A percentile compares a stretch with the other conserved stretches of the same genome.
These are phyloP conservation scores for Arthrobotrys conoides DNA, from an alignment of 2,329 filamentous ascomycete species.

Conservation along the genomic window DNA sequence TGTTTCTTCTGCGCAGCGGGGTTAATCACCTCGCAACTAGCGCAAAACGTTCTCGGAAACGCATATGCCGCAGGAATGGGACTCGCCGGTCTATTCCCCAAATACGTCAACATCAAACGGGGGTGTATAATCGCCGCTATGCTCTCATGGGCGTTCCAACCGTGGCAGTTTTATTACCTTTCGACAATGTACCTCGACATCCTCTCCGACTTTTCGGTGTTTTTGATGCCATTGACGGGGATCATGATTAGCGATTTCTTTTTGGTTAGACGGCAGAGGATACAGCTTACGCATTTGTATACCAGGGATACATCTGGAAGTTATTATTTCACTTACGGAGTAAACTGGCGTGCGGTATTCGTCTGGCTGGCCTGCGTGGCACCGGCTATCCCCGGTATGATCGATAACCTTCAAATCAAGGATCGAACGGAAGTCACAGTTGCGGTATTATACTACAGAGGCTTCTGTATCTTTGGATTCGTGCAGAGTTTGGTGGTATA, in stretches of 20 bases:
- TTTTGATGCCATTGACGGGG: conserved; percentile 56
- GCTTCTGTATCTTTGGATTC: conserved; percentile 58
- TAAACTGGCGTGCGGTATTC: conserved; percentile 56
- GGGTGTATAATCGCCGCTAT: conserved; percentile 71
- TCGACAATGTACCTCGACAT: conserved; percentile 65
- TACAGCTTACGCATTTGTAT: conserved; percentile 58
- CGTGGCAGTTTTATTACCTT: conserved; percentile 71
- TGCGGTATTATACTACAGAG: conserved; percentile 49
- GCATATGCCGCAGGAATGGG: conserved; percentile 72
- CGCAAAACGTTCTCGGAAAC: conserved; percentile 70
- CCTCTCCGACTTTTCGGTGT: conserved; percentile 58
- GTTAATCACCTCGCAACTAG: conserved; percentile 69
- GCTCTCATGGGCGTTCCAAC: conserved; percentile 69
- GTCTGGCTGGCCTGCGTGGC: conserved; percentile 56
- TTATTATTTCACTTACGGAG: conserved; percentile 52
- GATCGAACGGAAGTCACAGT: conserved; percentile 53
- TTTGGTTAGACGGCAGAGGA: conserved; percentile 37
- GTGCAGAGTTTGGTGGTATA: conserved; percentile 53
- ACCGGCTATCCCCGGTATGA: conserved; percentile 53
- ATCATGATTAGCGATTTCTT: conserved; percentile 61
- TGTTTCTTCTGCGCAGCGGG: conserved; percentile 70
- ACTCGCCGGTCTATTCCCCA: conserved; percentile 71
- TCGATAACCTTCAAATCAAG: conserved; percentile 48
- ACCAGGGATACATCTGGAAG: conserved; percentile 46
- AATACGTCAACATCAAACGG: conserved; percentile 73